These are phyloP conservation scores for Alternaria sp. DNA, from an alignment of 2,329 filamentous ascomycete genomes.

Conservation along the genomic window DNA sequence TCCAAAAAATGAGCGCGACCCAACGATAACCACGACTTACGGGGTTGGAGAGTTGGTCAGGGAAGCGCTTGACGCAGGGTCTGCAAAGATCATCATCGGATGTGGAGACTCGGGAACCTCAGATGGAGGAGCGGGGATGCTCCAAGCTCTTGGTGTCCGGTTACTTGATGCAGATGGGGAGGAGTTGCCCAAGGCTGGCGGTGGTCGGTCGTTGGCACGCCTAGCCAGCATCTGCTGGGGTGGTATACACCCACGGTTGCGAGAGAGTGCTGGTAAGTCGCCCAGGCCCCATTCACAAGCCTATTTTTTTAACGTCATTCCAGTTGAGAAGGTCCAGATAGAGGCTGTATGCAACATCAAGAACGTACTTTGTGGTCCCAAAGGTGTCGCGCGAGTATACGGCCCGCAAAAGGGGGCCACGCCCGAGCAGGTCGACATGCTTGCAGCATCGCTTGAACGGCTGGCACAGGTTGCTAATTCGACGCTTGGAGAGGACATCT, in stretches of 20 bases:
- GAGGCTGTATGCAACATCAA: slow-evolving; percentile 63
- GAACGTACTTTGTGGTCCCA: slow-evolving; percentile 60
- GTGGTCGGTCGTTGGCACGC: slow-evolving; percentile 53
- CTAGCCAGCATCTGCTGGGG: slow-evolving; percentile 55
- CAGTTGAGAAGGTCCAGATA: slow-evolving; percentile 49
- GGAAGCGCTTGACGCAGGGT: slow-evolving; percentile 58
- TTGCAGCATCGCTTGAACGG: slow-evolving; percentile 56
- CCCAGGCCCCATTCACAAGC: not conserved
- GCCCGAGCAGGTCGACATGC: slow-evolving; percentile 53
- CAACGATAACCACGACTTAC: slow-evolving; percentile 60
- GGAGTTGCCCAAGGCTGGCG: slow-evolving; percentile 52
- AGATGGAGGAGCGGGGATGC: slow-evolving; percentile 64
- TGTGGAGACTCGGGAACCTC: slow-evolving; percentile 65
- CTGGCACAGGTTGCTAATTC: slow-evolving; percentile 52
- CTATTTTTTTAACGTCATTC: slow-evolving; percentile 10
- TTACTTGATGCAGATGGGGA: slow-evolving; percentile 53
- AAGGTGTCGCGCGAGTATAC: slow-evolving; percentile 61
- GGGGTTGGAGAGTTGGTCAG: slow-evolving; percentile 61
- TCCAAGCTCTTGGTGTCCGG: slow-evolving; percentile 61
- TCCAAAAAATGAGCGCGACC: slow-evolving; percentile 56
- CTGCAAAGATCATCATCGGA: slow-evolving; percentile 59
- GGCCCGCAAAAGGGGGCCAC: slow-evolving; percentile 63
- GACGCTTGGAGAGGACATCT: slow-evolving; percentile 51
- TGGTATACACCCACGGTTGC: slow-evolving; percentile 52
- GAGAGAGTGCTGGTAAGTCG: slow-evolving; percentile 33